Evolutionary conservation across 257 asterid genomes (phyloP).

Genomic region (Jasminum sambac): DNA sequence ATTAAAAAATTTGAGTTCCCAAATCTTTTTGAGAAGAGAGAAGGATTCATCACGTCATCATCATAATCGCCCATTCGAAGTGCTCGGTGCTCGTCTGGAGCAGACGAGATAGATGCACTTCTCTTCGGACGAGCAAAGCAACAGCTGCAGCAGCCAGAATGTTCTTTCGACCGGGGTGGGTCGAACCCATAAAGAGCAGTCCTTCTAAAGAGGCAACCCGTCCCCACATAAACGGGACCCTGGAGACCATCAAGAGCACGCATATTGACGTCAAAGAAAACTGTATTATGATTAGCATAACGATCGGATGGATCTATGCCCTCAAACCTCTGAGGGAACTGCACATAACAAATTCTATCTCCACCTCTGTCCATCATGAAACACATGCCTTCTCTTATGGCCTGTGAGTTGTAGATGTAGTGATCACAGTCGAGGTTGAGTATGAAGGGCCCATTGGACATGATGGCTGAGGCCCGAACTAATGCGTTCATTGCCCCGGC

Average conservation of each 20-base stretch:
- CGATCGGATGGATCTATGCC: constrained; percentile 91
- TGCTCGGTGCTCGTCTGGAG: constrained; percentile 62
- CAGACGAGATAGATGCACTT: constrained; percentile 42
- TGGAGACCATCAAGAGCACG: constrained; percentile 85
- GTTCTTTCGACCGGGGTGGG: constrained; percentile 76
- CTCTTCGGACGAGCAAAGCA: constrained; percentile 53
- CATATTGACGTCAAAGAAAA: constrained; percentile 88
- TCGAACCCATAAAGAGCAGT: constrained; percentile 87
- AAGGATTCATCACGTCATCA: constrained; percentile 66
- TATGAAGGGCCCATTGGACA: constrained; percentile 94
- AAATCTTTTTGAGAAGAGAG: constrained; percentile 68
- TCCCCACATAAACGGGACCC: constrained; percentile 88
- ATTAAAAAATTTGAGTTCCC: constrained; percentile 75
- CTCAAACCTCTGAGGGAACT: constrained; percentile 83
- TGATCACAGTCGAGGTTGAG: constrained; percentile 91
- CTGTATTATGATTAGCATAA: constrained; percentile 81
- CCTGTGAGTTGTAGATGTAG: constrained; percentile 80
- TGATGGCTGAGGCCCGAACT: constrained; percentile 85
- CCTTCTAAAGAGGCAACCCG: constrained; percentile 81
- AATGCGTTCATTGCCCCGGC: constrained; percentile 95
- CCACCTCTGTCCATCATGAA: constrained; percentile 94
- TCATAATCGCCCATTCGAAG: constrained; percentile 74
- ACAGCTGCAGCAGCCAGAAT: constrained; percentile 66
- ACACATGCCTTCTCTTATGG: constrained; percentile 82
- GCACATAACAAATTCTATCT: constrained; percentile 73